Evolutionary conservation across 1,139 yeast genomes (phyloP), one percentile per base, ranked within the genome.

Genomic region (Hyphopichia buzzinii): DNA sequence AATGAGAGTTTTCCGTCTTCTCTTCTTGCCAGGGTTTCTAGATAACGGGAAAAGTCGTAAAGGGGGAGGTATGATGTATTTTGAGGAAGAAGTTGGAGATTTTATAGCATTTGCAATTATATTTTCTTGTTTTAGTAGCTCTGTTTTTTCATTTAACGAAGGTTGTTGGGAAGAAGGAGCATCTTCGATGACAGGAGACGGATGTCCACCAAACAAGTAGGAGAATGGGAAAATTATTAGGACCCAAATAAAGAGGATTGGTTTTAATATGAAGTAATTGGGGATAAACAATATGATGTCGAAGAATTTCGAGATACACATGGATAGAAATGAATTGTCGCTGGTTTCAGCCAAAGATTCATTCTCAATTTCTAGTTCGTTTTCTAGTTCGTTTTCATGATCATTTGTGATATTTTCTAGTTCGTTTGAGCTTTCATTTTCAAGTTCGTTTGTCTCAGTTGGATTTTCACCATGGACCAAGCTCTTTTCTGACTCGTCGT

Each of bases 1-100:
- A 1, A 92, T 83, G 29, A 92, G 69, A 1, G 90, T 84, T 55
- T 90, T 92, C 45, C 69, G 67, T 36, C 49, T 57, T 23, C 64
- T 49, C 33, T 46, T 55, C 37, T 55, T 61, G 11, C 60, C 62
- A 2, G 75, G 76, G 50, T 70, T 67, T 30, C 76, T 47, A 5
- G 65, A 57, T 16, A 70, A 55, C 4, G 77, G 77, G 41, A 62
- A 67, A 33, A 72, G 55, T 43, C 76, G 43, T 38, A 64, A 72
- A 8, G 77, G 77, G 2, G 76, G 75, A 19, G 76, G 77, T 15
- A 72, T 65, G 36, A 70, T 60, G 52, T 70, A 72, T 48, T 64
- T 67, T 26, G 79, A 74, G 30, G 73, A 55, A 36, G 69, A 61
- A 1, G 81, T 68, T 29, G 86, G 85, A 0, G 84, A 77, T 52